These are phyloP conservation scores for Peribolospora kevripleyi DNA, from an alignment of 768 basidiomycete genomes.

Conservation along the genomic window DNA sequence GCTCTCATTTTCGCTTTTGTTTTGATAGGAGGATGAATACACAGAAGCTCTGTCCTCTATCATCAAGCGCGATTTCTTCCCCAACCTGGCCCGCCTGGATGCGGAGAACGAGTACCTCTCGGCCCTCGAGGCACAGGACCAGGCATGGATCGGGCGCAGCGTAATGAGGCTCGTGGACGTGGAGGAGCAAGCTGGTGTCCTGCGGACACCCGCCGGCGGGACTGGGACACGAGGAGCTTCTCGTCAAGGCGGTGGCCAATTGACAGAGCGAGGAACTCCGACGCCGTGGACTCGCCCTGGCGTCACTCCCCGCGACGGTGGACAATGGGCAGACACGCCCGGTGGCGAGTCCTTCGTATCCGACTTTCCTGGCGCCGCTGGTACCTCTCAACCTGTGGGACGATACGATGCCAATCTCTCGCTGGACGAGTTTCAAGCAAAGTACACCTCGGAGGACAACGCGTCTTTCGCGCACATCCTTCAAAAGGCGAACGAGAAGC, in stretches of 20 bases:
- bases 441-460: slow-evolving; percentile 91
- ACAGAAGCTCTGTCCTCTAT: slow-evolving; percentile 69
- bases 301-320: neutral
- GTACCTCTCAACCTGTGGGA: slow-evolving; percentile 4
- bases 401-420: slow-evolving; percentile 38
- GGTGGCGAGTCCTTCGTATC: too few species aligned
- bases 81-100: slow-evolving; percentile 67
- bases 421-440: slow-evolving; percentile 68
- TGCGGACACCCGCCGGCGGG: neutral
- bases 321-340: too few species aligned
- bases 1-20: neutral
- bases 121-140: slow-evolving; percentile 47
- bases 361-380: too few species aligned
- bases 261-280: neutral
- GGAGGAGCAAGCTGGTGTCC: slow-evolving; percentile 3
- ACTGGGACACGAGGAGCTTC: neutral
- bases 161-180: slow-evolving; percentile 13
- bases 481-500: slow-evolving; percentile 59
- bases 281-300: neutral
- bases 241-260: neutral
- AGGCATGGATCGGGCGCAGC: slow-evolving; percentile 4
- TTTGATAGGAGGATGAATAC: slow-evolving; percentile 59
- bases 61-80: slow-evolving; percentile 95
- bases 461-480: slow-evolving; percentile 84
- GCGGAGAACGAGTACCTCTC: slow-evolving; percentile 69